These are phyloP conservation scores for Capsicum baccatum DNA, from an alignment of 257 asterid genomes.

Conservation along the genomic window DNA sequence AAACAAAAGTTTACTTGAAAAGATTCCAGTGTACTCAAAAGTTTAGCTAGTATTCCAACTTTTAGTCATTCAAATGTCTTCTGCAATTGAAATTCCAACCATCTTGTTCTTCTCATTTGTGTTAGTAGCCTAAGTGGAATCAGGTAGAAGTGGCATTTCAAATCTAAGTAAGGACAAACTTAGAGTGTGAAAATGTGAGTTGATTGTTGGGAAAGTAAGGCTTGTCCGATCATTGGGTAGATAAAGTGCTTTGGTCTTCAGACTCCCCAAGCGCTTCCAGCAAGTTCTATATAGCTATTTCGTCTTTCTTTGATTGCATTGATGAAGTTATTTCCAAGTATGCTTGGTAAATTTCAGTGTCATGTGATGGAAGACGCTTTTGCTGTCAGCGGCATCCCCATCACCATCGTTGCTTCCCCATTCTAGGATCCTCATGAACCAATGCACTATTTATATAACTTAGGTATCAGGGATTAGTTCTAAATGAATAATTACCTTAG, in stretches of 20 bases:
- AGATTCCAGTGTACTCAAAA: background rate
- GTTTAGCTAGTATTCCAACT: background rate
- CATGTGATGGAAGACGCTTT: background rate
- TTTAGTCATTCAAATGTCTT: background rate
- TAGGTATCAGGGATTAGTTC: conserved; percentile 8
- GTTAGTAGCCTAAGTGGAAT: background rate
- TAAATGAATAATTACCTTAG: background rate
- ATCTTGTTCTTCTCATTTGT: background rate
- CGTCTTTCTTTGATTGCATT: conserved; percentile 5
- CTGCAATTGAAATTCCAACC: background rate
- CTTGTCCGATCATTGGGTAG: background rate
- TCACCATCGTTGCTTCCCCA: too few relatives aligned
- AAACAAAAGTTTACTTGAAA: background rate
- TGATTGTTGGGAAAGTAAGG: background rate
- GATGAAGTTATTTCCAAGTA: background rate
- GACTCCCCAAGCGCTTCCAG: background rate
- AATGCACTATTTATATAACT: background rate
- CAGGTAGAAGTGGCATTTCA: background rate
- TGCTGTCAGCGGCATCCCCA: too few relatives aligned
- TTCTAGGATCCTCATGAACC: background rate
- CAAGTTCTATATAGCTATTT: background rate
- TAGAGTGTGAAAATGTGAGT: background rate
- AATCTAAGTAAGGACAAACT: background rate
- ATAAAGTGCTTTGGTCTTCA: background rate
- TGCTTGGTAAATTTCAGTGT: background rate